phyloP scores from a whole-genome alignment of 2,329 filamentous ascomycete species.

The Sporothrix euskadiensis region DNA sequence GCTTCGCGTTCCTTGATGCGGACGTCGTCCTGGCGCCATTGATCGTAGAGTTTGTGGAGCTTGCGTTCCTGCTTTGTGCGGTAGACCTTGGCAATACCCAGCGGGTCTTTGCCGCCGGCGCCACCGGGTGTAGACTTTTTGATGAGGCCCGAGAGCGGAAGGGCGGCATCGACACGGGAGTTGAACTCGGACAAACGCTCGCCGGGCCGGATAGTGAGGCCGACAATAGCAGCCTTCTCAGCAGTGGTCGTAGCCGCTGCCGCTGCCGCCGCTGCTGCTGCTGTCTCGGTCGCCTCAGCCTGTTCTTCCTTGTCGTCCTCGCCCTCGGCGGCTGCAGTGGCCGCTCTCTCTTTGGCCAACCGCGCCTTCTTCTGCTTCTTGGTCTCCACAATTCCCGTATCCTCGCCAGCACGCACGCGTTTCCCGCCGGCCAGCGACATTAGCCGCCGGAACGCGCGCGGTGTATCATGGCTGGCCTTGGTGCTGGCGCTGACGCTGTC shows the following conservation, averaged over 20 bases:
- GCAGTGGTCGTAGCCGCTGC: slow-evolving; percentile 25
- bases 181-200: slow-evolving; percentile 82
- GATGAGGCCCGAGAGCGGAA: slow-evolving; percentile 72
- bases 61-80: slow-evolving; percentile 82
- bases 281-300: not conserved
- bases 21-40: slow-evolving; percentile 69
- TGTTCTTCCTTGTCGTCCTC: not conserved
- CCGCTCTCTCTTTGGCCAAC: slow-evolving; percentile 32
- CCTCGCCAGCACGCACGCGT: slow-evolving; percentile 62
- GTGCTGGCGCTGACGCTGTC: slow-evolving; percentile 36
- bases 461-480: slow-evolving; percentile 68
- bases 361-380: slow-evolving; percentile 40
- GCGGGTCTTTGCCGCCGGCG: slow-evolving; percentile 56
- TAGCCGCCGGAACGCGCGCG: slow-evolving; percentile 80
- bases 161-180: slow-evolving; percentile 77
- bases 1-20: slow-evolving; percentile 64
- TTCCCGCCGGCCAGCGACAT: slow-evolving; percentile 73
- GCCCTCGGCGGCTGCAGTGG: not conserved
- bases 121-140: slow-evolving; percentile 52
- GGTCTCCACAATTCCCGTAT: slow-evolving; percentile 59
- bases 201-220: slow-evolving; percentile 74
- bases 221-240: slow-evolving; percentile 25
- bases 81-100: slow-evolving; percentile 62
- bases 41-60: slow-evolving; percentile 77
- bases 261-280: not conserved